A percentile compares a stretch with the other conserved stretches of the same genome.
Conservation (phyloP, 2,329 filamentous ascomycete species). For the Cladophialophora psammophila region DNA sequence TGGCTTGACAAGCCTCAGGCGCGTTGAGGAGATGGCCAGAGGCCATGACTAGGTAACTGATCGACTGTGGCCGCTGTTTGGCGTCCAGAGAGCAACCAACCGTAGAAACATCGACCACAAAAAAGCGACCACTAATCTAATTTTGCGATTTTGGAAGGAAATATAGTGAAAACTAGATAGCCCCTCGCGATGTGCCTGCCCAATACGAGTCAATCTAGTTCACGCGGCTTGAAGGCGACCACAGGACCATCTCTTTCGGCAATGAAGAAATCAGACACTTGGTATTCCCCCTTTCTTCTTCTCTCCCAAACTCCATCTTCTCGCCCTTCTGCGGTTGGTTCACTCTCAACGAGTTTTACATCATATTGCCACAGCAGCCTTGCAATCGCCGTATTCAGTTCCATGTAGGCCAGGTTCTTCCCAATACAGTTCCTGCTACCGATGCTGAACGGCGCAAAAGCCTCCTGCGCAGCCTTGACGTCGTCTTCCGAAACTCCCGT, state of each 20-base stretch:
- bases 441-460: slow-evolving; percentile 46
- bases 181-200: too few relatives aligned
- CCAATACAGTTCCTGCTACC: slow-evolving; percentile 43
- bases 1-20: too few relatives aligned
- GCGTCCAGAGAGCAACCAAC: too few relatives aligned
- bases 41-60: too few relatives aligned
- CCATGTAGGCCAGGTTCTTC: slow-evolving; percentile 41
- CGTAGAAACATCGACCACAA: too few relatives aligned
- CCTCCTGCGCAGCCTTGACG: slow-evolving; percentile 24
- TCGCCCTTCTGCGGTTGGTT: background rate
- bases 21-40: too few relatives aligned
- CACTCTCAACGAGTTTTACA: background rate
- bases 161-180: too few relatives aligned
- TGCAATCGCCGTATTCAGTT: slow-evolving; percentile 18
- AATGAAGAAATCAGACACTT: background rate
- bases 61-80: too few relatives aligned
- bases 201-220: too few relatives aligned
- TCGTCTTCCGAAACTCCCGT: background rate
- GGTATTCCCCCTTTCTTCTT: background rate
- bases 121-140: too few relatives aligned
- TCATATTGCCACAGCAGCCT: background rate
- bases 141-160: too few relatives aligned
- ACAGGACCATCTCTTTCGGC: background rate
- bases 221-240: background rate
- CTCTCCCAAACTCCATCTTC: background rate